Evolutionary conservation across 352 stramenopile genomes (phyloP), one percentile per base, ranked within the genome.

Genomic region (Aphanomyces stellatus): DNA sequence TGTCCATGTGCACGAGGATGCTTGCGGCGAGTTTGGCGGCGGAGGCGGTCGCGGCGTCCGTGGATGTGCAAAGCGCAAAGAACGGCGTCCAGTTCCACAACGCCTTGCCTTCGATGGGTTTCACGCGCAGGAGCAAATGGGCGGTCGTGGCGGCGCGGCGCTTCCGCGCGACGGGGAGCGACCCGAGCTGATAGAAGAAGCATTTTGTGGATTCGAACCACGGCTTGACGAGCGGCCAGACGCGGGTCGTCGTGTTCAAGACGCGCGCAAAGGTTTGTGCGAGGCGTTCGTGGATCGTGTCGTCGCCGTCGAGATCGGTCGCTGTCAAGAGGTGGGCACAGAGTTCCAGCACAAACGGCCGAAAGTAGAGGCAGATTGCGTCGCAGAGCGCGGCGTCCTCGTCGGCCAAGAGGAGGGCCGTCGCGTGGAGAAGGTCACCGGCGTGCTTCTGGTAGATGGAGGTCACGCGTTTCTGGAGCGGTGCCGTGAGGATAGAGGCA

Each of bases 51-150:
- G 60, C 53, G 28, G 69, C 31, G 53, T 95, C 81, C 8, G 85
- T 73, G 57, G 88, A 74, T 62, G 90, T 90, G 56, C 81, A 88
- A 37, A 95, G 72, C n/a, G 83, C 79, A 62, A 91, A 93, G 49
- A 93, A 83, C 2, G 77, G 67, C 25, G 81, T 79, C 85, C 83
- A 95, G 72, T 95, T 93, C 83, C 85, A 95, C 22, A 89, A 73
- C 56, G 72, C 37, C 28, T 70, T 66, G 31, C 90, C 72, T 37
- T 85, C 82, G 27, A 77, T 75, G 19, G 83, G 78, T 60, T 85
- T 72, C 31, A 79, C 48, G 10, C 73, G 59, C 15, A 93, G 53
- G 42, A 95, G 42, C n/a, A 79, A 72, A 60, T 82, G 80, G 13
- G 81, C 80, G 3, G 81, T 87, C 31, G 74, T 72, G 17, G 84